Base-by-base conservation (phyloP, 164 flowering plant species). In the Protea cynaroides region DNA sequence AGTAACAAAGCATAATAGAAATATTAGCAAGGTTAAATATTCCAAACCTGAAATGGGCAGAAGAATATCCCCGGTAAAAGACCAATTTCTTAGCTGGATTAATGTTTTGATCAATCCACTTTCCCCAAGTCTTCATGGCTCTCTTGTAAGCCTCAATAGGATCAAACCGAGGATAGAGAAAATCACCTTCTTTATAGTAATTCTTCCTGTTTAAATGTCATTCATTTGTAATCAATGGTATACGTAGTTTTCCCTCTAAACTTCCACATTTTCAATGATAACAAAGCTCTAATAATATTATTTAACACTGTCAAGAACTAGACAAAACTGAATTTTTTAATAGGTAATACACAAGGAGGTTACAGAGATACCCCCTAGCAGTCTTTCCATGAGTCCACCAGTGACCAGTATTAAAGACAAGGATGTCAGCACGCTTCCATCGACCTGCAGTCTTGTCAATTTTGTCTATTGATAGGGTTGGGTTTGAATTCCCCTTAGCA, bases 311-410 rank as follows among this genome's bases (percentile, higher is more conserved):
- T 46, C 36, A 54, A 29, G 62, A 37, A 25, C 23, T 25, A 62
- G 58, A n/a, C 25, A 36, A 18, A 15, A 40, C 15, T 49, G 12
- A 59, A 19, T 24, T 14, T 13, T n/a, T 52, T 19, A 52, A 49
- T 54, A 43, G 14, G 34, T 29, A 34, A 34, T 56, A 4, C 25
- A 54, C 13, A 62, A 56, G 9, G 38, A 58, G 59, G 55, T 37
- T 54, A 66, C 74, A 38, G 62, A 38, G 62, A 29, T 29, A 93
- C 98, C 98, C 97, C 34, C 93, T 79, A 52, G 96, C 80, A 67
- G 96, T 93, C 74, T 90, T 93, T 74, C 96, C 93, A 76, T 90
- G 98, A 74, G 87, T 76, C 96, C 96, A 92, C 98, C 98, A 92
- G 67, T 92, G 98, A 22, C 96, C 98, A 36, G 97, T 88, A 71